Base-by-base conservation (phyloP, 2,329 filamentous ascomycete genomes). In the Spiromastix sp. region DNA sequence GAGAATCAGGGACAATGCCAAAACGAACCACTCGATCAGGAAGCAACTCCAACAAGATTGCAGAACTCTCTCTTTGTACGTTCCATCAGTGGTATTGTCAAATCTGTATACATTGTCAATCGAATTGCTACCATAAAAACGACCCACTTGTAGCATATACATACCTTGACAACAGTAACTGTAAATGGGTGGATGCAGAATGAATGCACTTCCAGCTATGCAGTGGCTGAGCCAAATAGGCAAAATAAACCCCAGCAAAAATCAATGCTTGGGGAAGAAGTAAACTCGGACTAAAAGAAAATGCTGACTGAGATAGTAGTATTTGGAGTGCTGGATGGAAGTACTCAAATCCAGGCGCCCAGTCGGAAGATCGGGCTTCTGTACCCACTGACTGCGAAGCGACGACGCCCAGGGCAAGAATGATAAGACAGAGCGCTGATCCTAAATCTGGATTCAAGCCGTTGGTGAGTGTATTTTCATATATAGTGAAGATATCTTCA, bases 181-280 rank as follows among this genome's bases (percentile, higher is more conserved):
- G 54, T 5, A 56, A 42, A 5, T 50, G 46, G 6, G 50, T 51
- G 4, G 51, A 50, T 5, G 55, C 54, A 9, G 50, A 48, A 30
- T 55, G 43, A 17, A 57, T 55, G n/a, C 57, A 38, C 15, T 48
- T 41, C 55, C 54, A 58, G 32, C 53, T 57, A 16, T 58, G 53
- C 18, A 57, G 36, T 3, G 55, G 54, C 7, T 51, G 46, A 2
- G 51, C 51, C 19, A 57, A 50, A 27, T 54, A 56, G 1, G 53
- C 52, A 43, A 56, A 57, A 34, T 57, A 58, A 2, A 56, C 37
- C 20, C 54, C 55, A 1, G 50, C 55, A 4, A 58, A 42, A 4
- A 57, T 51, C 5, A 57, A 36, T 4, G 52, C 47, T 32, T 58
- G 51, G 2, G 51, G 41, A 2, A 55, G 40, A 5, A 50, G 34